phyloP scores from a whole-genome alignment of 2,329 filamentous ascomycete genomes.

The Sordariomycetes sp. region DNA sequence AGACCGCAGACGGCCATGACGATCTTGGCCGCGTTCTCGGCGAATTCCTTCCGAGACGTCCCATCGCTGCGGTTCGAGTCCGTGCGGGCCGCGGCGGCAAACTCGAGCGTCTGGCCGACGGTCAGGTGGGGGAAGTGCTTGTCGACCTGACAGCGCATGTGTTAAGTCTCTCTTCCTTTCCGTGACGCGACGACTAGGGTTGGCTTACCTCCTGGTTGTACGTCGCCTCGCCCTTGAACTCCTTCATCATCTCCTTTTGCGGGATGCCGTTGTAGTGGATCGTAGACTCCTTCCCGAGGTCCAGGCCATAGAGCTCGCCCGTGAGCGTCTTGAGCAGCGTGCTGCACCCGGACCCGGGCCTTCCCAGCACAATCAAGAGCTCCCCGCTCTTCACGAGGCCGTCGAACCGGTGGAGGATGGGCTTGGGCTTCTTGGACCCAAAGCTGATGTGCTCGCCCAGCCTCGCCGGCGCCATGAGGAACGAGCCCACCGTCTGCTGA shows the following conservation, averaged over 20 bases:
- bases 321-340: slow-evolving; percentile 50
- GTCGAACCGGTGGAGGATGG: slow-evolving; percentile 51
- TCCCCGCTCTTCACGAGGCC: slow-evolving; percentile 51
- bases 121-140: slow-evolving; percentile 68
- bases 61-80: slow-evolving; percentile 51
- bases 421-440: slow-evolving; percentile 29
- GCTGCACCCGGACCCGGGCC: slow-evolving; percentile 51
- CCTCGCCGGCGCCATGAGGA: slow-evolving; percentile 43
- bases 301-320: slow-evolving; percentile 45
- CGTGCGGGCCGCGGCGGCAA: slow-evolving; percentile 56
- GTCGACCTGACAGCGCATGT: slow-evolving; percentile 27
- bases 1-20: slow-evolving; percentile 62
- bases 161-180: too few relatives aligned
- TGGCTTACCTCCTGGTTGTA: slow-evolving; percentile 57
- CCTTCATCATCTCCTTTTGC: slow-evolving; percentile 35
- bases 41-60: slow-evolving; percentile 46
- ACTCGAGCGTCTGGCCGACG: slow-evolving; percentile 60
- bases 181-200: accelerated
- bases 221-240: slow-evolving; percentile 52
- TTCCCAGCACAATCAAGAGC: slow-evolving; percentile 55
- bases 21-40: slow-evolving; percentile 48
- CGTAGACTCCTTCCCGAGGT: slow-evolving; percentile 30
- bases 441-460: slow-evolving; percentile 40
- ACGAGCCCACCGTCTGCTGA: slow-evolving; percentile 51
- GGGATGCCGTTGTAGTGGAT: slow-evolving; percentile 53